Evolutionary conservation across 2,329 filamentous ascomycete genomes (phyloP), one percentile per base, ranked within the genome.

Genomic region (Phaeosphaeriaceae sp.): DNA sequence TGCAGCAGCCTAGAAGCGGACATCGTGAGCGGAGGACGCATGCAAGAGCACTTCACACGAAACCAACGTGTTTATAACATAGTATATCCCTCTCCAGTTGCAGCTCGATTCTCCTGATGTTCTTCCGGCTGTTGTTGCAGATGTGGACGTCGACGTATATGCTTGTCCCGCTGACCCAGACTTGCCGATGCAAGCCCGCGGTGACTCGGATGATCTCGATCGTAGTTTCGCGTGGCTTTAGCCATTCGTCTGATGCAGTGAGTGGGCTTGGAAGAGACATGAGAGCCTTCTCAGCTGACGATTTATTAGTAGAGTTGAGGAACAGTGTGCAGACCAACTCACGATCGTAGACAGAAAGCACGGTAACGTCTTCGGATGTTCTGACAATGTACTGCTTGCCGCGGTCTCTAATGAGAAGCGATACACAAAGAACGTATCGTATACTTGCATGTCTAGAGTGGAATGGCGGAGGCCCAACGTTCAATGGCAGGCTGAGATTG

Each of bases 81-180:
- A 84, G 74, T 49, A 84, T 80, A 50, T 82, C 78, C 56, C 82
- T 78, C 69, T 86, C 84, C 26, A 86, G 67, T 48, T 83, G 81
- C 40, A 86, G 67, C 55, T 86, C 83, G 26, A 86, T 77, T 55
- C 78, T 83, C 62, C 79, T 84, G 55, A 86, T 76, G 0, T 69
- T 72, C 65, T 83, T 85, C 30, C 78, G 79, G 59, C 79, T 84
- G 44, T 79, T 80, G 66, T 86, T 86, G 43, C 76, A 73, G 40
- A 86, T 76, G 55, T 85, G 82, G 2, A 86, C 77, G 61, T 86
- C 84, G 17, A 84, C 81, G 59, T 85, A 86, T 32, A 86, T 81
- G 63, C 77, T 83, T 22, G 82, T 83, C 17, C 84, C 84, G 63
- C 83, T 85, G 54, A 86, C 83, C 84, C 84, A 86, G 26, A 85